Percentiles rank a stretch among this genome's conserved stretches.
Evolutionary conservation across 441 rosid species (phyloP).

Genomic region (Erodium texanum): DNA sequence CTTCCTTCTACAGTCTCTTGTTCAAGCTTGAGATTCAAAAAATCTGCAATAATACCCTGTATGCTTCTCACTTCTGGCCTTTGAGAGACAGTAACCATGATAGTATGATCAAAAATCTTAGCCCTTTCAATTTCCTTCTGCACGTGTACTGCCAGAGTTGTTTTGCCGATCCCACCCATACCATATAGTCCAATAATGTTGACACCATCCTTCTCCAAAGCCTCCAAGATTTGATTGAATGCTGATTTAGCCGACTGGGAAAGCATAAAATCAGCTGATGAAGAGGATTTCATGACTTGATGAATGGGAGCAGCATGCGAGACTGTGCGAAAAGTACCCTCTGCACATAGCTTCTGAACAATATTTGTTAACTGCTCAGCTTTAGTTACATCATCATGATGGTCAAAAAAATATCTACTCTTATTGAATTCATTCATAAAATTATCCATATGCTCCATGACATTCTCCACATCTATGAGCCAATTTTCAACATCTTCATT

Average conservation of each 20-base stretch:
- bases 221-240: not conserved
- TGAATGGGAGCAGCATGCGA: not conserved
- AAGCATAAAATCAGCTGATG: not conserved
- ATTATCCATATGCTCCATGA: not conserved
- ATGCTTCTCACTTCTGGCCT: not conserved
- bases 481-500: not conserved
- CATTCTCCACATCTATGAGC: not conserved
- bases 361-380: no score
- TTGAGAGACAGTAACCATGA: not conserved
- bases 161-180: not conserved
- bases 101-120: not conserved
- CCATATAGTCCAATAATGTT: no score
- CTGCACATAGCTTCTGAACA: not conserved
- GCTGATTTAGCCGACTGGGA: not conserved
- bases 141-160: not conserved
- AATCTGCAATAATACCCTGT: not conserved
- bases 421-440: not conserved
- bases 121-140: not conserved
- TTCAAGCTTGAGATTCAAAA: not conserved
- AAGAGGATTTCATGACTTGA: not conserved
- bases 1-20: not conserved
- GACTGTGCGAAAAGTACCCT: not conserved
- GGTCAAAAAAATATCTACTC: no score
- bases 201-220: not conserved
- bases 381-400: no score